Base-by-base conservation (phyloP, 2,329 filamentous ascomycete genomes). In the Phaeosphaeria sp. region DNA sequence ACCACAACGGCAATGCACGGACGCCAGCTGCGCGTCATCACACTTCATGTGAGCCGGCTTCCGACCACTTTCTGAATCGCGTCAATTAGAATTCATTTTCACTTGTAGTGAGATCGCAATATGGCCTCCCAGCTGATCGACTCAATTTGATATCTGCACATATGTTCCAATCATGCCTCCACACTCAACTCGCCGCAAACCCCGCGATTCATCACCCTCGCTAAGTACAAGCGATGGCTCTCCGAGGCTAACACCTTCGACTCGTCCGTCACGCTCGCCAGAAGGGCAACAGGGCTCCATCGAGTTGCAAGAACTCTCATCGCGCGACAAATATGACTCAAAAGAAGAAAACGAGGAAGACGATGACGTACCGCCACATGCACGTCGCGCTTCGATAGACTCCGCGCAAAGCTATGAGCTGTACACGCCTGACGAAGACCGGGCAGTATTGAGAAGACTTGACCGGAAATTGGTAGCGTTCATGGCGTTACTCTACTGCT, bases 401-500 rank as follows among this genome's bases (percentile, higher is more conserved):
- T 69, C 71, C 36, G 61, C 65, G 21, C 72, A 82, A 57, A 82
- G 80, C 45, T 84, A 79, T 67, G 79, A 84, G 67, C 68, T 86
- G 6, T 87, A 86, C 66, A 86, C 84, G 0, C 80, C 81, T 1
- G 89, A 93, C 53, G 93, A 97, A 75, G 93, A 96, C 72, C 79
- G 75, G 21, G 80, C 82, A 3, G 88, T 96, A 8, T 82, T 93
- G 55, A 83, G 82, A 70, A 93, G 91, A 78, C 87, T 97, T 65
- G 93, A 97, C 74, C 83, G 86, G 55, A 86, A 84, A 63, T 83
- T 97, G 52, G 91, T 96, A 6, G 75, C 91, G 1, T 96, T 97
- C 73, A 84, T 97, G 62, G 90, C 91, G 11, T 74, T 94, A 57
- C 82, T 97, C 13, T 97, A 95, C 74, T 85, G 96, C 82, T 81